Base-by-base conservation (phyloP, 345 rosid genomes). In the Gossypium bickii region DNA sequence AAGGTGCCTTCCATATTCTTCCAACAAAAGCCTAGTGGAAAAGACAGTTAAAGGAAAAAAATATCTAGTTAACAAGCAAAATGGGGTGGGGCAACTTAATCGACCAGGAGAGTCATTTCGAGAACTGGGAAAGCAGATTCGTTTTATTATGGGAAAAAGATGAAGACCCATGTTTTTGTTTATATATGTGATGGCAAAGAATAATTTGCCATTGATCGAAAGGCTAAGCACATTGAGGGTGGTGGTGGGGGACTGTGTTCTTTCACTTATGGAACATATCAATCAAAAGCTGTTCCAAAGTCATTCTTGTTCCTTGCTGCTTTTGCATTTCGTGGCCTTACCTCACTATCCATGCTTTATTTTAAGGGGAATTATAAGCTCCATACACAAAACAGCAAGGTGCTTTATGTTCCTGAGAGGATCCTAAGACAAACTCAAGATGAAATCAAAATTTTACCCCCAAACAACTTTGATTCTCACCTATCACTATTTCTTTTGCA, bases 1-100 rank as follows among this genome's bases (percentile, higher is more conserved):
- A 25, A 88, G 75, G 79, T 94, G 94, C 45, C 64, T 71, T 77
- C 94, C 97, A 74, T 94, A 92, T 66, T 94, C 94, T 68, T 86
- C 83, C 73, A 90, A 22, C 75, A 89, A 25, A 38, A 73, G 15
- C 80, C 98, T 93, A 38, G 7, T 6, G 47, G 20, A 17, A 70
- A n/a, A 0, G 27, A 70, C 61, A 52, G 47, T 48, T 68, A 9
- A 9, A 60, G 27, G 9, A 2, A 15, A 17, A 68, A 67, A 22
- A 48, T 68, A 24, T 68, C 22, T 48, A 7, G 34, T 58, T 43
- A 34, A 7, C 41, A 34, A 34, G 22, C 48, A 65, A 56, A 20
- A 29, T 45, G 56, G 18, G 43, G 68, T 10, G n/a, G 4, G 13
- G 18, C 17, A n/a, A 13, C 4, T 64, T 41, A 48, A n/a, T 45